These are phyloP conservation scores for Cyclostephanos invisitatus DNA, from an alignment of 108 stramenopile species.

Conservation along the genomic window DNA sequence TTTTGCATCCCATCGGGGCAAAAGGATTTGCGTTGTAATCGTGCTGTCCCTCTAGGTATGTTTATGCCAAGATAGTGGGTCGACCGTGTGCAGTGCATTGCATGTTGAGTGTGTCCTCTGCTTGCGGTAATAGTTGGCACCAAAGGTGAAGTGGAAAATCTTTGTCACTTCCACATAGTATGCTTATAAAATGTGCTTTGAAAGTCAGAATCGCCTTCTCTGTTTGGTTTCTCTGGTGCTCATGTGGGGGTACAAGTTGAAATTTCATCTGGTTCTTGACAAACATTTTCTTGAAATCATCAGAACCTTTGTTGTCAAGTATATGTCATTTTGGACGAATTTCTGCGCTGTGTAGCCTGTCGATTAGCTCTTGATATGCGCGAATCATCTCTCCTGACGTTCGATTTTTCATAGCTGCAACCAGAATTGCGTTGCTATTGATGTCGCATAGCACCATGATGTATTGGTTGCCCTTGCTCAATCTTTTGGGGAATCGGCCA, in stretches of 20 bases:
- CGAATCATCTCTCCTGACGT: slow-evolving; percentile 8
- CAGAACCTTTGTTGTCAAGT: background rate
- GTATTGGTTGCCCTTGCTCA: slow-evolving; percentile 48
- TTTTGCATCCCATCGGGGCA: no score
- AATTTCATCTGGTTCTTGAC: background rate
- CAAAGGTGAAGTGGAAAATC: no score
- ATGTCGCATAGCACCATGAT: slow-evolving; percentile 37
- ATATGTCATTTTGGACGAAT: background rate
- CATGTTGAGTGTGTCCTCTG: no score
- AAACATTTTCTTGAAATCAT: background rate
- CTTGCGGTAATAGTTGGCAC: no score
- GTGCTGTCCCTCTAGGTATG: no score
- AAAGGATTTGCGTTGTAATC: no score
- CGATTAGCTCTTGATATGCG: background rate
- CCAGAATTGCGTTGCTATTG: slow-evolving; percentile 48
- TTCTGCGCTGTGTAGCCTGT: background rate
- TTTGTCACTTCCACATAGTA: no score
- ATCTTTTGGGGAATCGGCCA: slow-evolving; percentile 28
- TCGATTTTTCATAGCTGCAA: slow-evolving; percentile 23
- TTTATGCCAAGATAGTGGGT: no score
- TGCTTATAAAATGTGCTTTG: no score
- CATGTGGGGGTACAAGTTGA: background rate
- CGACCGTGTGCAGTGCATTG: no score
- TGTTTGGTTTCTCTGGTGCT: background rate
- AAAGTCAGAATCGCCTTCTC: background rate